Evolutionary conservation across 2,329 filamentous ascomycete genomes (phyloP).

Genomic region (Sclerotiophoma versabilis): DNA sequence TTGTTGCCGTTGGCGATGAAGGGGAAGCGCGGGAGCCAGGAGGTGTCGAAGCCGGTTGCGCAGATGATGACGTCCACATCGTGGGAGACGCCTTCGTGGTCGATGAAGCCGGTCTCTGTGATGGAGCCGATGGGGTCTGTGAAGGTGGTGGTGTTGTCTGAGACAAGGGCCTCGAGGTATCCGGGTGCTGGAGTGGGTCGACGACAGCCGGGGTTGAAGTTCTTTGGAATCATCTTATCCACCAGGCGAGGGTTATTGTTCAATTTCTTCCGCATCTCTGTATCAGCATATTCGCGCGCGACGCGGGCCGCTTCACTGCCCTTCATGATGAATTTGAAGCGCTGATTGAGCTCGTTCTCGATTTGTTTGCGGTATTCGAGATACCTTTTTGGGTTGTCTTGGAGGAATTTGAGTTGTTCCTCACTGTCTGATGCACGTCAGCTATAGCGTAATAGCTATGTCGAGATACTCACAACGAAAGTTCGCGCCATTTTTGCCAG

Average conservation of each 20-base stretch:
- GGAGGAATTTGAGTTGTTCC: constrained; percentile 50
- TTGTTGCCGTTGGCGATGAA: constrained; percentile 37
- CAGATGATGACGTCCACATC: constrained; percentile 53
- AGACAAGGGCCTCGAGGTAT: constrained; percentile 30
- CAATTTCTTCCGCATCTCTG: constrained; percentile 53
- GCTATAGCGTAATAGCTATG: neutral
- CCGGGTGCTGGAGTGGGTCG: constrained; percentile 35
- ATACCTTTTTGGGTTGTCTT: constrained; percentile 53
- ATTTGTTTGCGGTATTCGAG: constrained; percentile 58
- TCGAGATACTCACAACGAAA: constrained; percentile 49
- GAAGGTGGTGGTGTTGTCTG: constrained; percentile 29
- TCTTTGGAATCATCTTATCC: constrained; percentile 56
- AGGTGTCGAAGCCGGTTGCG: constrained; percentile 53
- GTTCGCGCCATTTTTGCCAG: constrained; percentile 56
- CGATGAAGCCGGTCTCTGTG: constrained; percentile 31
- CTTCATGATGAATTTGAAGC: constrained; percentile 62
- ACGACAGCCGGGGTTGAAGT: constrained; percentile 37
- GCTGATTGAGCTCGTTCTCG: constrained; percentile 59
- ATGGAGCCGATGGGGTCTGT: constrained; percentile 27
- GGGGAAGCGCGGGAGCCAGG: constrained; percentile 35
- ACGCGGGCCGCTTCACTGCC: constrained; percentile 55
- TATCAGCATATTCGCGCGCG: constrained; percentile 50
- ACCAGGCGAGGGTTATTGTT: constrained; percentile 49
- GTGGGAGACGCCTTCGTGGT: constrained; percentile 25
- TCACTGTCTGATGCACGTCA: constrained; percentile 41